Evolutionary conservation across 1,284 basidiomycete species (phyloP), one percentile per base, ranked within the genome.

Genomic region (Caloboletus inedulis): DNA sequence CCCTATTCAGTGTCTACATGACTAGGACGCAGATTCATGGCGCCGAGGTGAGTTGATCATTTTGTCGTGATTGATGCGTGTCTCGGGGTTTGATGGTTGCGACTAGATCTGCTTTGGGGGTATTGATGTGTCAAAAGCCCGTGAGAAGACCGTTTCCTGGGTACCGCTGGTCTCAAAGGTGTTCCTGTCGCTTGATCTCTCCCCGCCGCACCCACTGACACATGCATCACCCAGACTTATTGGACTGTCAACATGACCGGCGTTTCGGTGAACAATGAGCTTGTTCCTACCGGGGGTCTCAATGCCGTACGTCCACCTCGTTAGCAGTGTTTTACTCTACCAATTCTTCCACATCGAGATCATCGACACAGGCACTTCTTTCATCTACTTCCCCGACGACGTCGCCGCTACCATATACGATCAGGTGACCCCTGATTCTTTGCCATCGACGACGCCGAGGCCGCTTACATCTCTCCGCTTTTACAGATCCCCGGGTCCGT

Each of bases 291-390:
- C 18, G 27, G 62, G 2, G 59, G 67, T 34, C 36, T 75, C 29
- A 60, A 66, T 8, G 77, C 77, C 4, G 78, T 81, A 61, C 57
- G 71, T 55, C 41, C 12, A 39, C 37, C n/a, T 23, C 19, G n/a
- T 49, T 18, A 19, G 23, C 19, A 43, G 30, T 43, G 37, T 39
- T 23, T 5, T 44, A 10, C 16, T 43, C 30, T 31, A 46, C 47
- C 36, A 37, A 25, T 43, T 19, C 7, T n/a, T 30, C 41, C 39
- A 43, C 52, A 5, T 23, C 6, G 49, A 84, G 80, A 79, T 78
- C 18, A 75, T 85, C 52, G 84, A 85, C 61, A 82, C 81, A 0
- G 83, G 84, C 8, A 82, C 81, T 1, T 77, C 80, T 6, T 69
- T 83, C 27, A 77, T 84, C 39, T 84, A 84, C 61, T 45, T 82